Base-by-base conservation (phyloP, 805 yeast species). In the Ascoidea tarda region DNA sequence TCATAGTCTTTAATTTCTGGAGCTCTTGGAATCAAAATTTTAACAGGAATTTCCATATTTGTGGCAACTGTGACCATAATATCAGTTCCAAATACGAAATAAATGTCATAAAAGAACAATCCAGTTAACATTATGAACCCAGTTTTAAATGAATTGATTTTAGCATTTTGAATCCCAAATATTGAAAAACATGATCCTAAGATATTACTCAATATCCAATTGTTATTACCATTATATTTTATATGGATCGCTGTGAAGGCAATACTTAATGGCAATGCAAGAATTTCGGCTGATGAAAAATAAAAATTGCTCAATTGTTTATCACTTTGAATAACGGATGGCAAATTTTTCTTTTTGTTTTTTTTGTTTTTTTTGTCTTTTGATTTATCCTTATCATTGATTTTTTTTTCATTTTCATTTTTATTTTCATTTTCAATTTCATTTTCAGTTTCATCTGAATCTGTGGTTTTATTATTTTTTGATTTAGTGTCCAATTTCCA, bases 31-130 rank as follows among this genome's bases (percentile, higher is more conserved):
- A 78, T 61, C 5, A 69, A 54, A 32, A 78, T 53, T 56, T 76
- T 78, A 49, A 73, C 68, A 0, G 88, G 88, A n/a, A 77, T 67
- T 4, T 78, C 76, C 28, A 82, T 58, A 21, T 51, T 56, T 2
- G 73, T 70, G 5, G 87, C 88, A 16, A 82, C 88, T 1, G 77
- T 69, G 46, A 72, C 68, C 89, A 83, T 83, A 5, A 80, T 69
- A 42, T 74, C 71, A 0, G 85, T 73, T 5, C 74, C 77, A 63
- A 81, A 84, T 1, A 83, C 89, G 65, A 83, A 83, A 61, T 74
- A 81, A 46, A 80, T 70, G 61, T 83, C 89, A 62, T 82, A 83
- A 46, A 76, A 57, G 58, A 82, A 80, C 47, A 83, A 70, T 2
- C 75, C 75, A 2, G 58, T 53, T 31, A 83, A 64, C 42, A 81